phyloP scores from a whole-genome alignment of 129 eudicot genomes.

The Glebionis coronaria region DNA sequence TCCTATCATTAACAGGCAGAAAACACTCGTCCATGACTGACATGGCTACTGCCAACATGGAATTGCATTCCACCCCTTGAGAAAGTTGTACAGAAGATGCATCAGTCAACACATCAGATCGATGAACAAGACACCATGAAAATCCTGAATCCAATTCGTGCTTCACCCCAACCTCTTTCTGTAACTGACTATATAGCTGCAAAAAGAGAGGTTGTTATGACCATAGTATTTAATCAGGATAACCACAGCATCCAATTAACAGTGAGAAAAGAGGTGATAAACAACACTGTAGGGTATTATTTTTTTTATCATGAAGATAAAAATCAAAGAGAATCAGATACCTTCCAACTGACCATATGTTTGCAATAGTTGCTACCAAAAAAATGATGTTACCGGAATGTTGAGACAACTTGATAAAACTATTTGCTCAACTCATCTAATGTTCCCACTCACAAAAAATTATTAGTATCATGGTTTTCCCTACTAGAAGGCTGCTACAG shows the following conservation, averaged over 20 bases:
- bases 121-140: constrained; percentile 78
- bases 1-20: constrained; percentile 72
- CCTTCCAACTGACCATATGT: background rate
- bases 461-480: no score
- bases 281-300: background rate
- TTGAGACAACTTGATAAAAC: background rate
- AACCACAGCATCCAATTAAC: constrained; percentile 1
- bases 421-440: background rate
- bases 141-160: constrained; percentile 77
- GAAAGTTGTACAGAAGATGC: constrained; percentile 36
- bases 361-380: no score
- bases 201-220: constrained; percentile 20
- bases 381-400: no score
- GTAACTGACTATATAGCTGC: constrained; percentile 61
- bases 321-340: background rate
- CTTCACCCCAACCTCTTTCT: constrained; percentile 78
- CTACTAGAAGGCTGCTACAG: no score
- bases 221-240: constrained; percentile 12
- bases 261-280: constrained; percentile 4
- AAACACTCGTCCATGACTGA: constrained; percentile 92
- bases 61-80: constrained; percentile 70
- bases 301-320: background rate
- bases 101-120: constrained; percentile 48
- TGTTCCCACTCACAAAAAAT: background rate
- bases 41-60: constrained; percentile 84